These are phyloP conservation scores for Aspergillus costaricaensis DNA, from an alignment of 2,329 filamentous ascomycete species.

Conservation along the genomic window DNA sequence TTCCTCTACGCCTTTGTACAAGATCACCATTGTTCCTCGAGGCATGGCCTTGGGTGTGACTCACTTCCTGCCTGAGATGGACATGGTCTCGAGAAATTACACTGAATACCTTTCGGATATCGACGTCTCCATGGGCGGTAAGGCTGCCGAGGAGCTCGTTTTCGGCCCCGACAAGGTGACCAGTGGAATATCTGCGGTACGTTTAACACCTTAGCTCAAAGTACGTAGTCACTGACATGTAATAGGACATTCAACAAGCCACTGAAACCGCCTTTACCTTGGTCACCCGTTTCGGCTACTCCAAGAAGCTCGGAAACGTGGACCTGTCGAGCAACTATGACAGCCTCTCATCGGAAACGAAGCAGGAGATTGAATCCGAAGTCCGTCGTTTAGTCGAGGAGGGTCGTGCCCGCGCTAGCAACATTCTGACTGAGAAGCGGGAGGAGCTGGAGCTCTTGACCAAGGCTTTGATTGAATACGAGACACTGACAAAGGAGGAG, in stretches of 20 bases:
- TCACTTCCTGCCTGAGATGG: constrained; percentile 83
- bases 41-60: constrained; percentile 86
- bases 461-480: constrained; percentile 88
- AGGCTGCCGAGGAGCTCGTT: constrained; percentile 84
- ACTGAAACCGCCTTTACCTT: constrained; percentile 83
- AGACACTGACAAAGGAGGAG: constrained; percentile 85
- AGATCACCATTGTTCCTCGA: constrained; percentile 93
- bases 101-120: constrained; percentile 79
- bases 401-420: constrained; percentile 70
- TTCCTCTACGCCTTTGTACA: constrained; percentile 79
- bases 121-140: constrained; percentile 79
- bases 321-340: constrained; percentile 82
- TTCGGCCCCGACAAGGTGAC: constrained; percentile 92
- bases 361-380: constrained; percentile 82
- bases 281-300: constrained; percentile 90
- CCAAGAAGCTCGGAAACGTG: constrained; percentile 80
- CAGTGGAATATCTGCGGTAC: constrained; percentile 77
- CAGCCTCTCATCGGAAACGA: constrained; percentile 80
- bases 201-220: constrained; percentile 32
- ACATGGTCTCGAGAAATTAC: constrained; percentile 87
- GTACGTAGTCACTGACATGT: constrained; percentile 17
- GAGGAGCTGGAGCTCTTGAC: constrained; percentile 86
- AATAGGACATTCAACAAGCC: constrained; percentile 77
- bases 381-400: constrained; percentile 83
- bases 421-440: constrained; percentile 71